Base-by-base conservation (phyloP, 2,329 filamentous ascomycete genomes). In the Triangularia verruculosa region DNA sequence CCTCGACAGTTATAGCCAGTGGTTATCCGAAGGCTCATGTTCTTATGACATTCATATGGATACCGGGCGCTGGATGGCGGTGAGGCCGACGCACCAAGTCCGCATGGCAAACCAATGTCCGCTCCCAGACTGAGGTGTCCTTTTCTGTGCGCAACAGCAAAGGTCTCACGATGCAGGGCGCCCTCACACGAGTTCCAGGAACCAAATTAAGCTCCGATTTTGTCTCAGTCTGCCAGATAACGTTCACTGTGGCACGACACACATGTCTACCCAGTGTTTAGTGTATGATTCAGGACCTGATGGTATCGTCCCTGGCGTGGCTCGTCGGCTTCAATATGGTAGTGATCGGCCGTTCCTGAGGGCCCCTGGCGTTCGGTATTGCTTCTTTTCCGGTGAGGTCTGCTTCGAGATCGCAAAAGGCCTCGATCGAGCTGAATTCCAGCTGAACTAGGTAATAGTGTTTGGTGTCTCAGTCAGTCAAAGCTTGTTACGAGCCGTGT, bases 181-280 rank as follows among this genome's bases (percentile, higher is more conserved):
- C 12, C 20, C 13, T 54, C 56, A 22, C 32, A 43, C 17, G 20
- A 58, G 27, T 43, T 59, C 34, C 57, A 59, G 57, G 57, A 43
- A 59, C 57, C 57, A 17, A 52, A 9, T 52, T 59, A 59, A 52
- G 15, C 22, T 59, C 57, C 57, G 57, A 59, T 30, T 30, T 39
- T 59, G 57, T 59, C 57, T 59, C 39, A 59, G 57, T 30, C 34
- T 52, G 24, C 39, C 12, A 59, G 30, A 58, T 59, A 59, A 59
- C 39, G 57, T 43, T 28, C 56, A 25, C 54, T 22, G 54, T 57
- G 54, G 56, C 34, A 58, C 32, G 32, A 25, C 34, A 58, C 56
- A 24, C 51, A 47, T 58, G 56, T 58, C 34, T 28, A n/a, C n/a
- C n/a, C n/a, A 54, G 51, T 54, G 11, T 32, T 58, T 47, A 47